phyloP scores from a whole-genome alignment of 768 basidiomycete species.

The Pleurotus citrinopileatus region DNA sequence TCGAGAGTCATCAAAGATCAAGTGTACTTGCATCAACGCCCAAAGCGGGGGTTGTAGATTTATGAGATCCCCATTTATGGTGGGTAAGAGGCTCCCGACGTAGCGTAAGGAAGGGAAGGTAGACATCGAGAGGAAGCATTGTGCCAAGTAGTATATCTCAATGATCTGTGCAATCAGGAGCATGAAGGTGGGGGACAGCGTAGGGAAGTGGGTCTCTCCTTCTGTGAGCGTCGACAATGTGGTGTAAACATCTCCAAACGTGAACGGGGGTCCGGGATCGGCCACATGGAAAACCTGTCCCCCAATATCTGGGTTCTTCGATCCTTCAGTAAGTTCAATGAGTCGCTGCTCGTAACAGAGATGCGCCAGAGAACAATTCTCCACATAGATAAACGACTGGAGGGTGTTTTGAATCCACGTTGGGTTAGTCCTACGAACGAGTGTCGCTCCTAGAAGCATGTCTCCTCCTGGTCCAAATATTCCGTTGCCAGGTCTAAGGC shows the following conservation, averaged over 20 bases:
- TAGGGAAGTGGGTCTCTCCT: slow-evolving; percentile 54
- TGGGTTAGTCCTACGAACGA: slow-evolving; percentile 56
- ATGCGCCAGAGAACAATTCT: slow-evolving; percentile 73
- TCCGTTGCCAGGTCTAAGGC: slow-evolving; percentile 76
- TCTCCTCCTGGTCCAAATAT: slow-evolving; percentile 77
- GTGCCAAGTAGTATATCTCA: slow-evolving; percentile 51
- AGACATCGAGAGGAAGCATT: slow-evolving; percentile 34
- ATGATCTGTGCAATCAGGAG: slow-evolving; percentile 59
- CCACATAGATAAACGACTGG: slow-evolving; percentile 70
- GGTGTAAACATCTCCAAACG: slow-evolving; percentile 61
- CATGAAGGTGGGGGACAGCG: slow-evolving; percentile 61
- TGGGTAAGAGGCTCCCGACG: slow-evolving; percentile 39
- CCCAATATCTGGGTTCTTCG: slow-evolving; percentile 59
- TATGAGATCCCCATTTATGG: slow-evolving; percentile 44
- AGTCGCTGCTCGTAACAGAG: slow-evolving; percentile 72
- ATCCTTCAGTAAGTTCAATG: slow-evolving; percentile 39
- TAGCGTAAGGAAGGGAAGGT: slow-evolving; percentile 21
- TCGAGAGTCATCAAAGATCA: slow-evolving; percentile 66
- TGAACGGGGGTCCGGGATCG: slow-evolving; percentile 62
- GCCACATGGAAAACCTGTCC: slow-evolving; percentile 68
- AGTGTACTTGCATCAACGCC: slow-evolving; percentile 47
- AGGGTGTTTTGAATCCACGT: slow-evolving; percentile 59
- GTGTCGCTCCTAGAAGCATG: slow-evolving; percentile 61
- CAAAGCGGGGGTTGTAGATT: slow-evolving; percentile 62
- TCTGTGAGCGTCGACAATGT: slow-evolving; percentile 52